Evolutionary conservation across 768 basidiomycete genomes (phyloP).

Genomic region (Suillus occidentalis): DNA sequence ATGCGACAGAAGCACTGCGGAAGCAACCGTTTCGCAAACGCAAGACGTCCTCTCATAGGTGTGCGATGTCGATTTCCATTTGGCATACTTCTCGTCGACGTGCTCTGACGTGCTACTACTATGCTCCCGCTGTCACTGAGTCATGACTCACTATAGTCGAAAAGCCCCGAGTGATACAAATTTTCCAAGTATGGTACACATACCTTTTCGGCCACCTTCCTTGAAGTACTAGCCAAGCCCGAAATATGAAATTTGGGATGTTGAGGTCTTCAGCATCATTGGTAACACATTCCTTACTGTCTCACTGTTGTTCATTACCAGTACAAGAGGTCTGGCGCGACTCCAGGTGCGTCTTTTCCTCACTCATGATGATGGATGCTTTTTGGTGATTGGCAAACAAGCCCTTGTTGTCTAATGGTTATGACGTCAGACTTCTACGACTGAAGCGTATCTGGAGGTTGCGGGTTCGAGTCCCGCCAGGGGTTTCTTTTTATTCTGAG

Average conservation of each 20-base stretch:
- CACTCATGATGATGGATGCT: neutral
- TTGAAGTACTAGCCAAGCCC: neutral
- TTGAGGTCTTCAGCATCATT: neutral
- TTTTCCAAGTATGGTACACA: neutral
- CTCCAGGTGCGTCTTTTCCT: no score
- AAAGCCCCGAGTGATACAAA: neutral
- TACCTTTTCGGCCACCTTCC: neutral
- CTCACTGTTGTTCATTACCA: neutral
- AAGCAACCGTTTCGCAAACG: neutral
- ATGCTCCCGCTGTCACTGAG: neutral
- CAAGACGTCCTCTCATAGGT: neutral
- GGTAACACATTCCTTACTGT: neutral
- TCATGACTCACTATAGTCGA: neutral
- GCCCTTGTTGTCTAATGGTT: slow-evolving; percentile 89
- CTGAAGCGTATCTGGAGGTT: slow-evolving; percentile 65
- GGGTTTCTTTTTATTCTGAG: slow-evolving; percentile 42
- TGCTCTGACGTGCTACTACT: neutral
- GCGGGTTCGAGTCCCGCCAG: slow-evolving; percentile 86
- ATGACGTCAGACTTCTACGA: slow-evolving; percentile 87
- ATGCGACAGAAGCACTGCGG: neutral
- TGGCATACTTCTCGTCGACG: neutral
- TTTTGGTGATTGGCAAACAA: neutral
- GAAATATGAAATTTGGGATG: neutral
- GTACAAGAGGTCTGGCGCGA: neutral
- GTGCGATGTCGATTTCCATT: neutral